Percentiles rank a stretch among this genome's conserved stretches.
Conservation (phyloP, 768 basidiomycete species). For the Pleurotus sapidus region DNA sequence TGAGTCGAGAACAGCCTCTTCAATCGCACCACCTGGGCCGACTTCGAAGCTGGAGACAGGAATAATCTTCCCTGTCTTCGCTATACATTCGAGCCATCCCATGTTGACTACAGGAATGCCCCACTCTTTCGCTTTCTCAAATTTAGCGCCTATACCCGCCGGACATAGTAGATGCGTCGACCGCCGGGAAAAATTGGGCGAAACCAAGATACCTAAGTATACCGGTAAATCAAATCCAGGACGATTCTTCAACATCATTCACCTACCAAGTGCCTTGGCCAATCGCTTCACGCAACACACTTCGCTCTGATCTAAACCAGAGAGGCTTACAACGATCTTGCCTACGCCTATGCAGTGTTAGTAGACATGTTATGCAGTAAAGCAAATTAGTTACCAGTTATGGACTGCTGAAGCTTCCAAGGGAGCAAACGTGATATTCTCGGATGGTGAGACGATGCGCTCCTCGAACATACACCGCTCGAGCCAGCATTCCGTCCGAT, state of each 20-base stretch:
- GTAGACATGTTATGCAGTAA: not conserved
- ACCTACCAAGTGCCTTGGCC: constrained; percentile 62
- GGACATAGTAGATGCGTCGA: constrained; percentile 85
- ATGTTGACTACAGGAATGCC: constrained; percentile 67
- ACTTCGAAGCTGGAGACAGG: constrained; percentile 21
- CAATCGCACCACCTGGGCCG: constrained; percentile 10
- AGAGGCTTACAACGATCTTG: constrained; percentile 59
- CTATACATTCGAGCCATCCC: constrained; percentile 67
- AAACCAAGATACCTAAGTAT: constrained; percentile 49
- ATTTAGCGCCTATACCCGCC: constrained; percentile 66
- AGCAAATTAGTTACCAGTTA: constrained; percentile 42
- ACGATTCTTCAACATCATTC: not conserved
- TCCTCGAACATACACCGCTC: constrained; percentile 82
- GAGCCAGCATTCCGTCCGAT: constrained; percentile 92
- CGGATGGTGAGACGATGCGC: constrained; percentile 61
- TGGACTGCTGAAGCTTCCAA: constrained; percentile 53
- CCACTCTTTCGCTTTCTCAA: constrained; percentile 79
- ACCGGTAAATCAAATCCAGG: not conserved
- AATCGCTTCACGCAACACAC: constrained; percentile 64
- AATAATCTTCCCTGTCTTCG: constrained; percentile 47
- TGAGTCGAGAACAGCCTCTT: not conserved
- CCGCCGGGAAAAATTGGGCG: constrained; percentile 57
- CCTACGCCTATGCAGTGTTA: constrained; percentile 44
- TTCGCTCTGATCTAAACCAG: constrained; percentile 74
- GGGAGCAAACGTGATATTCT: constrained; percentile 71